These are phyloP conservation scores for Paecilomyces sp. DNA, from an alignment of 2,329 filamentous ascomycete genomes.

Conservation along the genomic window DNA sequence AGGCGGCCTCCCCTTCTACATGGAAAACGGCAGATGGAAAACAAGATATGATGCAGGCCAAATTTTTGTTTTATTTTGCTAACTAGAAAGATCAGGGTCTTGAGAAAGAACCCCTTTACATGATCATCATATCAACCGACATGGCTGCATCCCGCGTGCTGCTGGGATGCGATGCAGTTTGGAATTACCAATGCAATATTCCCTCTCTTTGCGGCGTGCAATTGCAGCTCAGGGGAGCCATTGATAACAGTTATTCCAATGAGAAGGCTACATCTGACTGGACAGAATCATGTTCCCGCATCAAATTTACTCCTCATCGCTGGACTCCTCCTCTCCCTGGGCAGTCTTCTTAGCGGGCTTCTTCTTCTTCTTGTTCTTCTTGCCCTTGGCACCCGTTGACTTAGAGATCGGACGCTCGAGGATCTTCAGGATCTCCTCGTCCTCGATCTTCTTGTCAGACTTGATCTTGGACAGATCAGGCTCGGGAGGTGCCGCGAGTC, in stretches of 20 bases:
- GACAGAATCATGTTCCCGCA: constrained; percentile 7
- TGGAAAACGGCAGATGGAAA: background rate
- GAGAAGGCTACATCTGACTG: background rate
- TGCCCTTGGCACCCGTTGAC: constrained; percentile 59
- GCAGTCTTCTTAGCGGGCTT: constrained; percentile 46
- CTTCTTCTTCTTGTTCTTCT: constrained; percentile 90
- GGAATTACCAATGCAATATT: background rate
- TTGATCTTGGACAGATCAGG: constrained; percentile 77
- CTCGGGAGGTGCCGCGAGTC: constrained; percentile 68
- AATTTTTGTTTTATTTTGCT: background rate
- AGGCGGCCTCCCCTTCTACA: background rate
- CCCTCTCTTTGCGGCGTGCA: constrained; percentile 4
- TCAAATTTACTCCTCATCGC: constrained; percentile 32
- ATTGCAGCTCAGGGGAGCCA: constrained; percentile 10
- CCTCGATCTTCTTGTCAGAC: constrained; percentile 94
- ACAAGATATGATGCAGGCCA: background rate
- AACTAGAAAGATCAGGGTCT: background rate
- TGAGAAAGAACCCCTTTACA: background rate
- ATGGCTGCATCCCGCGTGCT: constrained; percentile 7
- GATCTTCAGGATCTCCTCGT: constrained; percentile 85
- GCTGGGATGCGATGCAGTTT: background rate
- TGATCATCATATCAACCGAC: background rate
- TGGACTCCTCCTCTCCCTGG: constrained; percentile 31
- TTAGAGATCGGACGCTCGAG: constrained; percentile 69
- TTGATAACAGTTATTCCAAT: constrained; percentile 22